Conservation (phyloP, 768 basidiomycete species). For the Boletus sensibilis region DNA sequence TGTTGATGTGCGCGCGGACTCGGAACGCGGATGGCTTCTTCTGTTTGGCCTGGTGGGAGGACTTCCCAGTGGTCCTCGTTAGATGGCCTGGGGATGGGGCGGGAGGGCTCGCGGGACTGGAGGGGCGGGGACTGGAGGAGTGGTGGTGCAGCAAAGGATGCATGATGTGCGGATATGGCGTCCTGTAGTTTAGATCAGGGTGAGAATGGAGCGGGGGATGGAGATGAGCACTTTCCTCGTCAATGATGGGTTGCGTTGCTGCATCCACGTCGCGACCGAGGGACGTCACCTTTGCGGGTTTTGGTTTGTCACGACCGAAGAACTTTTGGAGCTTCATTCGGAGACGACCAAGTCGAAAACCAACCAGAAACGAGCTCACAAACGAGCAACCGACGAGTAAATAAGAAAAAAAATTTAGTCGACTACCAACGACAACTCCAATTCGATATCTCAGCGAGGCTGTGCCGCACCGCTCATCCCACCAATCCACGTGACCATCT, state of each 20-base stretch:
- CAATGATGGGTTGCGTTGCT: conserved; percentile 24
- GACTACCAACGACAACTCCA: neutral
- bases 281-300: conserved; percentile 33
- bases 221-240: conserved; percentile 23
- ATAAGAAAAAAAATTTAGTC: neutral
- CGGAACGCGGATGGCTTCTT: conserved; percentile 22
- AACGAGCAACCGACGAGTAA: neutral
- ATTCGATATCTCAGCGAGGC: conserved; percentile 22
- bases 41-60: conserved; percentile 28
- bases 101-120: conserved; percentile 18
- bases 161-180: conserved; percentile 26
- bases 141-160: neutral
- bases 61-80: conserved; percentile 52
- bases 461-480: conserved; percentile 18
- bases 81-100: conserved; percentile 28
- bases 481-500: conserved; percentile 17
- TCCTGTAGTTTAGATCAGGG: conserved; percentile 15
- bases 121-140: neutral
- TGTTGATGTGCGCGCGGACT: conserved; percentile 27
- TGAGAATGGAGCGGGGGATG: no score
- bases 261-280: conserved; percentile 24
- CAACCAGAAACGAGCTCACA: neutral
- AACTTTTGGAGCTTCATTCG: conserved; percentile 55
- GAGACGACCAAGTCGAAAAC: neutral
- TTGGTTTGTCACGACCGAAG: conserved; percentile 52